A percentile compares a stretch with the other conserved stretches of the same genome.
These are phyloP conservation scores for Erodium moschatum DNA, from an alignment of 441 rosid species.

Conservation along the genomic window DNA sequence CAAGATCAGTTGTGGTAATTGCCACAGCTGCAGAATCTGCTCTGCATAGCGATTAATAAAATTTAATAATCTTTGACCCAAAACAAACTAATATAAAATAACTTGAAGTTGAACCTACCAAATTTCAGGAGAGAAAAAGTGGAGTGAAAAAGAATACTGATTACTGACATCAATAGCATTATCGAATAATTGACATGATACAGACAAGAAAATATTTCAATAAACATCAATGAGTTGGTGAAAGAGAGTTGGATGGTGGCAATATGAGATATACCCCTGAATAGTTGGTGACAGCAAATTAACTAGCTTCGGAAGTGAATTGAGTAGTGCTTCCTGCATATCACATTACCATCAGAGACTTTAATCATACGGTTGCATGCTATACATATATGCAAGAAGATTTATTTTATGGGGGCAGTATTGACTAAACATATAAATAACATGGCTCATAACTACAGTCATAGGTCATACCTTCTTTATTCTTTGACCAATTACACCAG, in stretches of 20 bases:
- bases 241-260: constrained; percentile 7
- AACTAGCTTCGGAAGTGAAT: constrained; percentile 67
- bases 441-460: neutral
- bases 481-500: constrained; percentile 88
- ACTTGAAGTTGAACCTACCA: constrained; percentile 15
- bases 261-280: constrained; percentile 43
- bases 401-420: no score
- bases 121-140: neutral
- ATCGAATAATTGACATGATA: no score
- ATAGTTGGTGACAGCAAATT: constrained; percentile 48
- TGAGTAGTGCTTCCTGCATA: constrained; percentile 66
- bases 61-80: constrained; percentile 16
- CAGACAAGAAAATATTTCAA: neutral
- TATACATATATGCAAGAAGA: neutral
- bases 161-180: neutral
- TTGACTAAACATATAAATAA: no score
- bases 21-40: constrained; percentile 96
- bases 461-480: constrained; percentile 56
- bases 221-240: neutral
- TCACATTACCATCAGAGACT: constrained; percentile 14
- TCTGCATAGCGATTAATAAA: constrained; percentile 39
- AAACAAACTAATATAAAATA: neutral
- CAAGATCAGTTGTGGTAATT: constrained; percentile 90
- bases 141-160: no score
- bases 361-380: neutral